phyloP scores from a whole-genome alignment of 495 filamentous ascomycete genomes.

The Lasiosphaeria miniovina region DNA sequence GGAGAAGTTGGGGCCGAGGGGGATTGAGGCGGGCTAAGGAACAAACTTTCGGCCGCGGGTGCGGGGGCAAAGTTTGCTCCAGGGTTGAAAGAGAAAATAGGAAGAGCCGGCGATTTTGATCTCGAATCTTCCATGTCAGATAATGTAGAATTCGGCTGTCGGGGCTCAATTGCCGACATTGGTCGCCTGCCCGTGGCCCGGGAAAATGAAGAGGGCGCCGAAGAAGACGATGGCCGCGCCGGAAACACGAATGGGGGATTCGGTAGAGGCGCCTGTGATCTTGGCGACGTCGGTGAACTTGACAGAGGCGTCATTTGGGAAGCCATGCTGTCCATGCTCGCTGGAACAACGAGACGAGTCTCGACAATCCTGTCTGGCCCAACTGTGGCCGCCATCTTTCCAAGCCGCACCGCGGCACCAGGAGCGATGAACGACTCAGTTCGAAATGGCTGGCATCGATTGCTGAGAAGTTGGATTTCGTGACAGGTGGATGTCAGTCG shows the following conservation, averaged over 20 bases:
- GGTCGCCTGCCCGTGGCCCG: slow-evolving; percentile 45
- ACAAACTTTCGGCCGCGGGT: slow-evolving; percentile 26
- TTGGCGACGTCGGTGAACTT: slow-evolving; percentile 32
- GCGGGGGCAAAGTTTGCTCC: slow-evolving; percentile 32
- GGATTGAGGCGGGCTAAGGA: slow-evolving; percentile 43
- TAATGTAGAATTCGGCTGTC: slow-evolving; percentile 18
- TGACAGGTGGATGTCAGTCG: not conserved
- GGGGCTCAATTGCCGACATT: slow-evolving; percentile 44
- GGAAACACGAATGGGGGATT: slow-evolving; percentile 76
- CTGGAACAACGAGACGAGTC: slow-evolving; percentile 15
- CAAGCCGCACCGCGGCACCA: slow-evolving; percentile 48
- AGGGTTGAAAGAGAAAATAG: slow-evolving; percentile 66
- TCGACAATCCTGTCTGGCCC: slow-evolving; percentile 36
- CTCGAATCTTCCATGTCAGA: slow-evolving; percentile 20
- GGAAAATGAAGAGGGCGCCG: slow-evolving; percentile 46
- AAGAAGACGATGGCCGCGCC: slow-evolving; percentile 43
- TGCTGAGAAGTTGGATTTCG: slow-evolving; percentile 9
- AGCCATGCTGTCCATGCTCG: slow-evolving; percentile 20
- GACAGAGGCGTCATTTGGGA: slow-evolving; percentile 15
- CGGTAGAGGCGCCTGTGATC: slow-evolving; percentile 51
- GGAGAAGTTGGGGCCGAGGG: slow-evolving; percentile 42
- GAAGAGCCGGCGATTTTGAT: slow-evolving; percentile 48
- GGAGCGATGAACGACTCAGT: slow-evolving; percentile 38
- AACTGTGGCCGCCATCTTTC: slow-evolving; percentile 45
- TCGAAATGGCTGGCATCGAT: slow-evolving; percentile 39